These are phyloP conservation scores for Triticum urartu DNA, from an alignment of 176 grass and related monocot species.

Conservation along the genomic window DNA sequence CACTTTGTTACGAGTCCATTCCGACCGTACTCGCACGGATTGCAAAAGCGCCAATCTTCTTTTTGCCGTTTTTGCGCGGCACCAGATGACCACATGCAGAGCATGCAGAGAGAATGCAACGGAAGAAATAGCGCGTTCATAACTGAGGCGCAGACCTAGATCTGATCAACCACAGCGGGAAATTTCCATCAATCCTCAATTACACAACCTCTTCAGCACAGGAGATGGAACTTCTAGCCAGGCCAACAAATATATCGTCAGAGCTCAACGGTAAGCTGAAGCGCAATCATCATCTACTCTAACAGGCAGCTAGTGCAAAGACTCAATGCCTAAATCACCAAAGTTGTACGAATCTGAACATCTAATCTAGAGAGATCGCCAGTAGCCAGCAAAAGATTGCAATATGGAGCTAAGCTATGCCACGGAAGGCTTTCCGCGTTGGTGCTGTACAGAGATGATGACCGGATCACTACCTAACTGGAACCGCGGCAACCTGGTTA, in stretches of 20 bases:
- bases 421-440: slow-evolving; percentile 20
- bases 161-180: not conserved
- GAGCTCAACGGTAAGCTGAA: too few species aligned
- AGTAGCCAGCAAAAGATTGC: slow-evolving; percentile 19
- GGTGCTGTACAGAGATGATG: slow-evolving; percentile 47
- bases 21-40: too few species aligned
- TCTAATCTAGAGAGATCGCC: slow-evolving; percentile 35
- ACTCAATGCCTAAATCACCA: slow-evolving; percentile 9
- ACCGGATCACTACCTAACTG: slow-evolving; percentile 16
- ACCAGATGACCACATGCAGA: not conserved
- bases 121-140: not conserved
- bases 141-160: not conserved
- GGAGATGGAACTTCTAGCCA: slow-evolving; percentile 13
- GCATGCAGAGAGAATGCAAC: not conserved
- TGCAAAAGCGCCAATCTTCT: too few species aligned
- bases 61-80: too few species aligned
- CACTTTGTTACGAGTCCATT: too few species aligned
- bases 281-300: slow-evolving; percentile 35
- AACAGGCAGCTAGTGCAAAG: slow-evolving; percentile 18
- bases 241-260: slow-evolving; percentile 21
- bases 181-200: not conserved
- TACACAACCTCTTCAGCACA: not conserved
- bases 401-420: slow-evolving; percentile 34
- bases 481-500: not conserved
- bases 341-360: slow-evolving; percentile 15